These are phyloP conservation scores for Xanthoceras sorbifolium DNA, from an alignment of 345 rosid genomes.

Conservation along the genomic window DNA sequence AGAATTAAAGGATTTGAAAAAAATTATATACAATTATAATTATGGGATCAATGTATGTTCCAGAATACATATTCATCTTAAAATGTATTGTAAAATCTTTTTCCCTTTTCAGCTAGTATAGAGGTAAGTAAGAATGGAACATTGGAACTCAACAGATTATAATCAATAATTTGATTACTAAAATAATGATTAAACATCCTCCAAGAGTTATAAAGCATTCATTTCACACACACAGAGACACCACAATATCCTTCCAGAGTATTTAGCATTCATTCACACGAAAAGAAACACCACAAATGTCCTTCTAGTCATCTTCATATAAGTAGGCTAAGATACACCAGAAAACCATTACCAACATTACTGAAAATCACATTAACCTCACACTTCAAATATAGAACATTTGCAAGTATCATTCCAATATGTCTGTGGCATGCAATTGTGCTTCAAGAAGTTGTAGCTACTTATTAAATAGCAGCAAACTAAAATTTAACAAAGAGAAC, in stretches of 20 bases:
- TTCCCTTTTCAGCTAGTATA: no score
- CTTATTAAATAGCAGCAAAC: slow-evolving; percentile 4
- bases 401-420: slow-evolving; percentile 10
- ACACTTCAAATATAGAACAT: background rate
- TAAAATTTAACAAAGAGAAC: background rate
- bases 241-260: no score
- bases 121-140: no score
- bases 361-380: background rate
- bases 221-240: background rate
- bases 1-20: background rate
- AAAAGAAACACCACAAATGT: no score
- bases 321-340: background rate
- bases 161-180: background rate
- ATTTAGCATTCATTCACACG: no score
- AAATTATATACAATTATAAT: background rate
- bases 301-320: no score
- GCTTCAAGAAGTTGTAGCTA: background rate
- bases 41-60: background rate
- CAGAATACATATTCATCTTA: background rate
- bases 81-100: no score
- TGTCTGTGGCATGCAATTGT: background rate
- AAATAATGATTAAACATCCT: background rate
- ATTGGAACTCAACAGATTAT: no score
- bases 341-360: background rate
- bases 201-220: background rate